Evolutionary conservation across 495 filamentous ascomycete genomes (phyloP), one percentile per base, ranked within the genome.

Genomic region (Umbilicaria muhlenbergii): DNA sequence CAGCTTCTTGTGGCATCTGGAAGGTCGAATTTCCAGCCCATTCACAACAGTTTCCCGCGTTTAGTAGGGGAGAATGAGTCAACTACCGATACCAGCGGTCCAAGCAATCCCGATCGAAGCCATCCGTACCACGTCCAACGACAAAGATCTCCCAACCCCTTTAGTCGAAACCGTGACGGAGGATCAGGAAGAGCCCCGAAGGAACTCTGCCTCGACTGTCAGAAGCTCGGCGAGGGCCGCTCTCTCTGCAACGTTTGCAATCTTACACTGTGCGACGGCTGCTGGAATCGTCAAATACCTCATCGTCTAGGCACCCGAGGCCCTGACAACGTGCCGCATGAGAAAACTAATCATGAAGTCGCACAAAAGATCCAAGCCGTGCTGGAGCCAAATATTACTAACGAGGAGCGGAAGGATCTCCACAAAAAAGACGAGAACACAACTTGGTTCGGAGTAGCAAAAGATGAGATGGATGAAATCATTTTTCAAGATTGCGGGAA

Each of bases 361-460:
- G 13, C 17, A 6, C 18, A 45, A 24, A 39, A 43, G 13, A 43
- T 51, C 14, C 43, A 47, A 28, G 44, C 11, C 1, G 21, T 40
- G 13, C 11, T 51, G 2, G 39, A 38, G 11, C 36, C 40, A 18
- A 45, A 43, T 19, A 39, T 39, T 12, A 46, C 54, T 33, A 28
- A 40, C 2, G 36, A 43, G 18, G 37, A 48, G 14, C 53, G 49
- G 28, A 19, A 33, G 1, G 17, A 12, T 3, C 16, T 58, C 3
- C 57, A 60, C 31, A 42, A 34, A 7, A 34, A 46, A 11, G 68
- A 73, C 43, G 55, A 60, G 45, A 60, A 68, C 37, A 68, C 68
- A 0, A 66, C 60, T 1, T 73, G 69, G 68, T 72, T 73, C 40
- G 65, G 67, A 0, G 56, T 67, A 24, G 48, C 53, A 38, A 54